Evolutionary conservation across 208 protist species (phyloP).

Genomic region (Leishmania amazonensis): DNA sequence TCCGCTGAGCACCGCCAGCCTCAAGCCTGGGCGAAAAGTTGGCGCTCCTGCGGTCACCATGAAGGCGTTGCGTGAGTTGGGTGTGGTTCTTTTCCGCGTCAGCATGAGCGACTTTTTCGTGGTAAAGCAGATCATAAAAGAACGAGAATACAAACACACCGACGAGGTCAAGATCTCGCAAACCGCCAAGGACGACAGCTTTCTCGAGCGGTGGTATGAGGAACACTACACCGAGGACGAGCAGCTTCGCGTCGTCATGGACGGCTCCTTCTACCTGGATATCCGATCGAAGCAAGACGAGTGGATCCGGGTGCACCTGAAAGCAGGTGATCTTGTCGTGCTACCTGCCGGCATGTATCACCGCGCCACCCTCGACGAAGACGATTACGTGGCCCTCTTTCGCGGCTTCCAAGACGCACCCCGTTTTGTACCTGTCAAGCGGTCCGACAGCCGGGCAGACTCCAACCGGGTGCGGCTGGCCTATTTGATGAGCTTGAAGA

Average conservation of each 20-base stretch:
- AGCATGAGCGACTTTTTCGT: constrained; percentile 87
- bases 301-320: constrained; percentile 91
- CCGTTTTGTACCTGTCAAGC: constrained; percentile 82
- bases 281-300: constrained; percentile 90
- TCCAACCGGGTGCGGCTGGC: constrained; percentile 72
- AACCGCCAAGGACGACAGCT: constrained; percentile 87
- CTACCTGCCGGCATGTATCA: constrained; percentile 89
- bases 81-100: constrained; percentile 78
- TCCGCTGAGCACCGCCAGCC: constrained; percentile 57
- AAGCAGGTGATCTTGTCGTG: constrained; percentile 84
- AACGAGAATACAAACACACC: constrained; percentile 91
- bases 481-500: constrained; percentile 90
- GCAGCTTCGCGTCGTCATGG: constrained; percentile 88
- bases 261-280: constrained; percentile 93
- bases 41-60: constrained; percentile 56
- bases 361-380: constrained; percentile 83
- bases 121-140: constrained; percentile 87
- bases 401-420: constrained; percentile 84
- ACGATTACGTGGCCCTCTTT: constrained; percentile 88
- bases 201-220: constrained; percentile 90
- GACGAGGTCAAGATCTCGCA: constrained; percentile 88
- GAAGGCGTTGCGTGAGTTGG: constrained; percentile 79
- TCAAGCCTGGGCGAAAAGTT: constrained; percentile 70
- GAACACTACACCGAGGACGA: constrained; percentile 95
- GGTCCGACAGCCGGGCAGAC: constrained; percentile 68